Evolutionary conservation across 768 basidiomycete species (phyloP), one percentile per base, ranked within the genome.

Genomic region (Serendipita sp.): DNA sequence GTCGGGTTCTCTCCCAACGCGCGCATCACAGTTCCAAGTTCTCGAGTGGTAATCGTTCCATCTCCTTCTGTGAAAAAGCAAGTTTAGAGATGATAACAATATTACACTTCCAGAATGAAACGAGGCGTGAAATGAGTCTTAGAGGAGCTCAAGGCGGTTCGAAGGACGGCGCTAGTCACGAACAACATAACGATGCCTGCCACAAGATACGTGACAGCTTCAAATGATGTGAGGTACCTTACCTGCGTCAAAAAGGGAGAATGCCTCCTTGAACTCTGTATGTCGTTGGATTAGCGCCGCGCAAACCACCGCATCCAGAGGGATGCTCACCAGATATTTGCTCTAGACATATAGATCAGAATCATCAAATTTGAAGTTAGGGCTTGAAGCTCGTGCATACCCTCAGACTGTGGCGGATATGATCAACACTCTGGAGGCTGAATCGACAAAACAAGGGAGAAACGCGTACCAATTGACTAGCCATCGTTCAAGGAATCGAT

Each of bases 211-310:
- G 58, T 65, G 58, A 54, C 32, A 46, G 63, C 11, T 56, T 65
- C 65, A 66, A 68, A 54, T 63, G 51, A 60, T 48, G 75, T 80
- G 65, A 41, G 5, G 13, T 41, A 92, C 92, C 89, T 75, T 92
- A 94, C 79, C 95, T 92, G 75, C 24, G 24, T 38, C 16, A 30
- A 53, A 41, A 38, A 98, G 82, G 66, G 93, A 92, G 79, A 98
- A 97, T 62, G 94, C 94, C 80, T 97, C 95, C 82, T 95, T 97
- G 84, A 94, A 97, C 76, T 95, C 92, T 90, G 73, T 30, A 51
- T 54, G 69, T n/a, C 38, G 24, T 51, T 35, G 41, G 53, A n/a
- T 63, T 53, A 63, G 54, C 47, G n/a, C 13, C 10, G 38, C 44
- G 38, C 44, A 34, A 34, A 58, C 11, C 48, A 28, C 34, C 62